Base-by-base conservation (phyloP, 2,329 filamentous ascomycete genomes). In the Diaporthe humulicola region DNA sequence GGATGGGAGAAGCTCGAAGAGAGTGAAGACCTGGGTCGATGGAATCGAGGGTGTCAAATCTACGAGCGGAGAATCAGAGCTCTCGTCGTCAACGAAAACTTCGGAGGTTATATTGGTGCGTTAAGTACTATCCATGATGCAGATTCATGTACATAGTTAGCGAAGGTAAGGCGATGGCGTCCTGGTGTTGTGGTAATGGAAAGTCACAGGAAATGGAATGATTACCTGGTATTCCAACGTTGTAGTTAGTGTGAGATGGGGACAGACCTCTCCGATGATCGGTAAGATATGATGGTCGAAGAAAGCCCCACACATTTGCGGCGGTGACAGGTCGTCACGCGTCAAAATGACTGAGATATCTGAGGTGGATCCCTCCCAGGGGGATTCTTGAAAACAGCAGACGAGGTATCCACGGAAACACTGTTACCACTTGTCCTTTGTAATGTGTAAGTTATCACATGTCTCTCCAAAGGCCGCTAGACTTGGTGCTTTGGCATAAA, bases 31-130 rank as follows among this genome's bases (percentile, higher is more conserved):
- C 42, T 19, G 22, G n/a, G 17, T 14, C 33, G 33, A 22, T 40
- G 33, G 4, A 4, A 3, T 15, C 57, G n/a, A 9, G 4, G n/a
- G 0, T 12, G 10, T 0, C 3, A n/a, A 1, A 4, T 6, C 0
- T 28, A 19, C 19, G 19, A n/a, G 12, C 0, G n/a, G 19, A 5
- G 3, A 36, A 28, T 15, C n/a, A 30, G 38, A 10, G 38, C 12
- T 10, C 2, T 1, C 2, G 57, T 42, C 0, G 36, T 42, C 15
- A 28, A 5, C 2, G 19, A n/a, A 10, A 14, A 3, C 7, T 38
- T 61, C 4, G 7, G 58, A 28, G 58, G 38, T 19, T 36, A 25
- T 61, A 17, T 2, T 2, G n/a, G n/a, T 7, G n/a, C 36, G 3
- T 10, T 1, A 10, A 3, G 5, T 19, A 25, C 36, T 9, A 15